These are phyloP conservation scores for Cladosporium sp. DNA, from an alignment of 2,329 filamentous ascomycete species.

Conservation along the genomic window DNA sequence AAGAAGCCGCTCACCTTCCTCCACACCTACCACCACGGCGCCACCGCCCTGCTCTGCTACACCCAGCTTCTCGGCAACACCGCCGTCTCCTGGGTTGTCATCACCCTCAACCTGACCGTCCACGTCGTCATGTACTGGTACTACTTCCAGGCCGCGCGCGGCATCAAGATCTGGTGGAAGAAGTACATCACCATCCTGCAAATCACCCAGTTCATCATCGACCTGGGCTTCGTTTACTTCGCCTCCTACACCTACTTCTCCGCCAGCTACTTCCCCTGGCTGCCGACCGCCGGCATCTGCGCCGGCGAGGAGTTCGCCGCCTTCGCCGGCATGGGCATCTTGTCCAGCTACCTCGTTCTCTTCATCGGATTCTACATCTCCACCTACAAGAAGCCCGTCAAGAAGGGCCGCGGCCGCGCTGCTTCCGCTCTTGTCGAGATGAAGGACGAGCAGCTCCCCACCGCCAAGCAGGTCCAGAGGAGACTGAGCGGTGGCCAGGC, in stretches of 20 bases:
- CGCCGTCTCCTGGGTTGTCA: conserved; percentile 91
- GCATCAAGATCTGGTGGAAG: conserved; percentile 98
- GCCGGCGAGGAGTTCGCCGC: conserved; percentile 97
- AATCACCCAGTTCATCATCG: conserved; percentile 95
- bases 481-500: conserved; percentile 43
- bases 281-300: conserved; percentile 81
- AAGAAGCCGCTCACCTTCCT: conserved; percentile 99
- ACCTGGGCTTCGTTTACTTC: conserved; percentile 97
- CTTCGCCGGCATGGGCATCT: conserved; percentile 83
- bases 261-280: conserved; percentile 78
- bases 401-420: conserved; percentile 68
- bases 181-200: conserved; percentile 98
- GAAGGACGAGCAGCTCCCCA: conserved; percentile 64
- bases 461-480: conserved; percentile 49
- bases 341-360: conserved; percentile 92
- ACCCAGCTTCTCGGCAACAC: conserved; percentile 64
- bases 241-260: conserved; percentile 99
- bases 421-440: conserved; percentile 85
- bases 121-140: conserved; percentile 99
- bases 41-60: conserved; percentile 61
- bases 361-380: conserved; percentile 99
- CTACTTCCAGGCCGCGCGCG: conserved; percentile 98
- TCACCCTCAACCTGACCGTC: conserved; percentile 85
- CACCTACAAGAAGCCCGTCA: conserved; percentile 84
- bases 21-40: conserved; percentile 98